phyloP scores from a whole-genome alignment of 352 stramenopile genomes.

The Globisporangium barbulae region DNA sequence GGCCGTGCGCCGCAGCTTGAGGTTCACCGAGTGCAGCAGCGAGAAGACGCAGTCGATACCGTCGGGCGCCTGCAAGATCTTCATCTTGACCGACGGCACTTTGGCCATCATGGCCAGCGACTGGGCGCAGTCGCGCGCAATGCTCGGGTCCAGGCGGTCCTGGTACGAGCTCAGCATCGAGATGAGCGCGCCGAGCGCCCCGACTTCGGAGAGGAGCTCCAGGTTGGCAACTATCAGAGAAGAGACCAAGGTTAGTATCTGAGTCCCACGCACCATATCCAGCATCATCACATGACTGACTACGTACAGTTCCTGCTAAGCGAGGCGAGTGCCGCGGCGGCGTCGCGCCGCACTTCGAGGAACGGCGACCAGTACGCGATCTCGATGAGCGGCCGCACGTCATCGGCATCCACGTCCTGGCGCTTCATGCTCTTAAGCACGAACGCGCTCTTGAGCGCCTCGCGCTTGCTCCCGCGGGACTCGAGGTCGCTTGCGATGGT shows the following conservation, averaged over 20 bases:
- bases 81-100: conserved; percentile 45
- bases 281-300: background rate
- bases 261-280: background rate
- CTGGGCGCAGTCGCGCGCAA: conserved; percentile 65
- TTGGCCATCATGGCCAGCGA: conserved; percentile 56
- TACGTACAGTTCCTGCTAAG: conserved; percentile 71
- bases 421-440: conserved; percentile 33
- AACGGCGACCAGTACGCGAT: conserved; percentile 88
- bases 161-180: conserved; percentile 62
- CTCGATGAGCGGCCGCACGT: conserved; percentile 72
- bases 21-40: conserved; percentile 48
- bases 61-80: conserved; percentile 62
- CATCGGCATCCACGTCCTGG: conserved; percentile 62
- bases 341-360: conserved; percentile 74
- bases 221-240: conserved; percentile 52
- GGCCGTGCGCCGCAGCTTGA: conserved; percentile 43
- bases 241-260: background rate
- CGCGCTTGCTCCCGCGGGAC: conserved; percentile 16
- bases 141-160: conserved; percentile 48
- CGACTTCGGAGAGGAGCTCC: conserved; percentile 59
- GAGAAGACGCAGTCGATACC: conserved; percentile 71
- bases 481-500: conserved; percentile 7
- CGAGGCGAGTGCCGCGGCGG: conserved; percentile 67
- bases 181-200: conserved; percentile 65
- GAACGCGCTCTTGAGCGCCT: conserved; percentile 28